A percentile compares a stretch with the other conserved stretches of the same genome.
phyloP scores from a whole-genome alignment of 2,329 filamentous ascomycete genomes.

The Sarocladium oryzae region DNA sequence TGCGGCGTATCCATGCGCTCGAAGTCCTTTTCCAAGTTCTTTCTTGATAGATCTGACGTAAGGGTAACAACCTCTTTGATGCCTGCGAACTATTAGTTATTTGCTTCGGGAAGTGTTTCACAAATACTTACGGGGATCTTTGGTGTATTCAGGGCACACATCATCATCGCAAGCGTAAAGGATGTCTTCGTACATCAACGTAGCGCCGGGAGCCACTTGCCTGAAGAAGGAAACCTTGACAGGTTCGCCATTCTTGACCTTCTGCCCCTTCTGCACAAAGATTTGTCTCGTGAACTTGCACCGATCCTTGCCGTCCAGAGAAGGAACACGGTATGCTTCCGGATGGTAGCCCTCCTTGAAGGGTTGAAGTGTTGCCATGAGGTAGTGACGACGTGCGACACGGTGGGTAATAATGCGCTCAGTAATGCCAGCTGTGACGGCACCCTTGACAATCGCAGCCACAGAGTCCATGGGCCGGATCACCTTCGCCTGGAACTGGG shows the following conservation, averaged over 20 bases:
- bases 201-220: conserved; percentile 93
- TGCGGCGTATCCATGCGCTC: conserved; percentile 99
- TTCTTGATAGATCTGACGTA: conserved; percentile 91
- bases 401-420: conserved; percentile 95
- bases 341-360: conserved; percentile 99
- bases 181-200: conserved; percentile 98
- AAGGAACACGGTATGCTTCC: conserved; percentile 95
- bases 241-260: conserved; percentile 98
- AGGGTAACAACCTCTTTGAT: conserved; percentile 99
- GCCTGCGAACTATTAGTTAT: conserved; percentile 45
- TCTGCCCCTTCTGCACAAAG: conserved; percentile 96
- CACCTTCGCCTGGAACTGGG: conserved; percentile 97
- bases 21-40: conserved; percentile 98
- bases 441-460: conserved; percentile 95
- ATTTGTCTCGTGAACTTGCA: conserved; percentile 99
- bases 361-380: conserved; percentile 97
- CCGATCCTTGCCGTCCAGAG: conserved; percentile 90
- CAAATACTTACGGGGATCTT: conserved; percentile 90
- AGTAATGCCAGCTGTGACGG: conserved; percentile 94
- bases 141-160: conserved; percentile 96
- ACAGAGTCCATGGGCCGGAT: conserved; percentile 98
- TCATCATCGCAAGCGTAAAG: conserved; percentile 97
- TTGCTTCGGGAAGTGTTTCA: background rate
- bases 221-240: conserved; percentile 99
- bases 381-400: conserved; percentile 93